Evolutionary conservation across 192 early-diverging fungal species (phyloP).

Genomic region (Umbelopsis vinacea): DNA sequence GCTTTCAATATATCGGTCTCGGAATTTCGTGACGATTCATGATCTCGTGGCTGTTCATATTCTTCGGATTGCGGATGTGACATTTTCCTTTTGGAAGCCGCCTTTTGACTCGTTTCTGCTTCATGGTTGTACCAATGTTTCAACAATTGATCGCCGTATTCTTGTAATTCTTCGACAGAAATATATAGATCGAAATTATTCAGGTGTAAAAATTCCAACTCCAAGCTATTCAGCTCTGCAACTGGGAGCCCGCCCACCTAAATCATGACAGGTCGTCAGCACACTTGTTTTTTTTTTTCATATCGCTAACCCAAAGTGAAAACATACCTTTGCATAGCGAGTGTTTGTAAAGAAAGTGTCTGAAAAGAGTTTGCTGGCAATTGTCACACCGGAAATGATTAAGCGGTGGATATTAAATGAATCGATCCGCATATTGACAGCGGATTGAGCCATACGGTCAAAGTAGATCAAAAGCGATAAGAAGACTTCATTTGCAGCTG

Average conservation of each 20-base stretch:
- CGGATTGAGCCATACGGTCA: constrained; percentile 74
- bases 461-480: constrained; percentile 88
- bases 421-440: constrained; percentile 71
- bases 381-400: constrained; percentile 84
- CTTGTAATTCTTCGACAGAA: constrained; percentile 81
- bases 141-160: constrained; percentile 75
- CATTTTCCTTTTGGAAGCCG: not conserved
- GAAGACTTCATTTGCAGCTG: constrained; percentile 86
- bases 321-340: constrained; percentile 75
- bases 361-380: constrained; percentile 89
- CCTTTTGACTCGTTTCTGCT: not conserved
- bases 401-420: constrained; percentile 92
- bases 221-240: constrained; percentile 86
- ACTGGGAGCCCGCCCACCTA: constrained; percentile 90
- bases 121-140: constrained; percentile 31
- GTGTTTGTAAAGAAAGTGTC: constrained; percentile 94
- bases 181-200: constrained; percentile 84
- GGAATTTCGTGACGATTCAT: not conserved
- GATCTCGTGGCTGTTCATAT: not conserved
- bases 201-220: constrained; percentile 86
- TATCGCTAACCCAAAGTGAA: too few species aligned
- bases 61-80: not conserved
- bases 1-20: not conserved
- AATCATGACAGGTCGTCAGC: not conserved
- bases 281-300: not conserved